Evolutionary conservation across 768 basidiomycete species (phyloP).

Genomic region (Mycena sanguinolenta): DNA sequence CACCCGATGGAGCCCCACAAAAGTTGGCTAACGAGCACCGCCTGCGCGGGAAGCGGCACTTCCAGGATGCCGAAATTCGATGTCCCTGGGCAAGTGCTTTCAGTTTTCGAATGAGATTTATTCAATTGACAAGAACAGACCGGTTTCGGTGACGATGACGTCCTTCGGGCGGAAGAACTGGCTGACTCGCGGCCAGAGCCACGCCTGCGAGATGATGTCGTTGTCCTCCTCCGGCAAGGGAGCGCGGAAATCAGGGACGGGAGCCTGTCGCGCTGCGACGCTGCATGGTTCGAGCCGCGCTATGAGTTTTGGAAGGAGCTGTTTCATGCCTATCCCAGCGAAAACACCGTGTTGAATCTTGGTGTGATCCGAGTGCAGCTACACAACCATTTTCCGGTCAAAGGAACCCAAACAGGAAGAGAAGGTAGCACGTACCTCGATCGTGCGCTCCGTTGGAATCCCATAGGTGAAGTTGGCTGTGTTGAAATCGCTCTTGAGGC

Average conservation of each 20-base stretch:
- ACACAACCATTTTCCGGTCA: slow-evolving; percentile 12
- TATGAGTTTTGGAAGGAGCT: slow-evolving; percentile 78
- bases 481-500: slow-evolving; percentile 85
- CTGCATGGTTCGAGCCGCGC: slow-evolving; percentile 56
- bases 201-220: slow-evolving; percentile 77
- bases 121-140: slow-evolving; percentile 47
- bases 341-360: slow-evolving; percentile 74
- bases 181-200: slow-evolving; percentile 78
- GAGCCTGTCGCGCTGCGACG: slow-evolving; percentile 52
- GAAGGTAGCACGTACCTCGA: slow-evolving; percentile 65
- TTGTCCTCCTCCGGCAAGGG: slow-evolving; percentile 64
- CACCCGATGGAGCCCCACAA: slow-evolving; percentile 95
- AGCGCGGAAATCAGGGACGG: slow-evolving; percentile 59
- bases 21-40: slow-evolving; percentile 76
- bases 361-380: slow-evolving; percentile 85
- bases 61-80: slow-evolving; percentile 89
- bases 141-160: slow-evolving; percentile 91
- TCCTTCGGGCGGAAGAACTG: slow-evolving; percentile 80
- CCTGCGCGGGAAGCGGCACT: slow-evolving; percentile 72
- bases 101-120: not conserved
- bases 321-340: slow-evolving; percentile 80
- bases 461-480: slow-evolving; percentile 88
- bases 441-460: slow-evolving; percentile 67
- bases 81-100: slow-evolving; percentile 61
- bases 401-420: not conserved